These are phyloP conservation scores for Solanum appendiculatum DNA, from an alignment of 257 asterid genomes.

Conservation along the genomic window DNA sequence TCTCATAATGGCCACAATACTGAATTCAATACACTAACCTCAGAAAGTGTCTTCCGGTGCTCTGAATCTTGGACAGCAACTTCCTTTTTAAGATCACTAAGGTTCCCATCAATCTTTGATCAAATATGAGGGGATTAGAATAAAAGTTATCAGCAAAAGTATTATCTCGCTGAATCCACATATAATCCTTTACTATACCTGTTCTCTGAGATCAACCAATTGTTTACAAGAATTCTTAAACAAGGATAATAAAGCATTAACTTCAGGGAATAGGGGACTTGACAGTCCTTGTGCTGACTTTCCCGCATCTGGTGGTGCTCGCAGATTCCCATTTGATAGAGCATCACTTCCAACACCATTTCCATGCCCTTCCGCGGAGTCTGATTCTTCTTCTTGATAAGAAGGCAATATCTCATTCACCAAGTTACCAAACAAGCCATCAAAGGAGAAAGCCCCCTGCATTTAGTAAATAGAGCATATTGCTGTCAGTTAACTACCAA, in stretches of 20 bases:
- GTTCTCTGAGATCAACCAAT: conserved; percentile 79
- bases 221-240: conserved; percentile 77
- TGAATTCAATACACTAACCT: conserved; percentile 35
- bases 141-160: neutral
- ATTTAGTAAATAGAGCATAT: conserved; percentile 3
- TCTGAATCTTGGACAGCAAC: conserved; percentile 79
- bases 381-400: conserved; percentile 67
- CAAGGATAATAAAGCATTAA: conserved; percentile 74
- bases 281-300: conserved; percentile 43
- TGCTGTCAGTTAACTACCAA: conserved; percentile 8
- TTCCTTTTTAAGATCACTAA: conserved; percentile 66
- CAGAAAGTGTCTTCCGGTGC: conserved; percentile 89
- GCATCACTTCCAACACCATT: conserved; percentile 31
- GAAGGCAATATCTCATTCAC: conserved; percentile 87
- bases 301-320: conserved; percentile 55
- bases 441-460: conserved; percentile 95
- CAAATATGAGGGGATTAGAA: conserved; percentile 18
- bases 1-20: neutral
- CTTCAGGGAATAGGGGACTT: conserved; percentile 85
- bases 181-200: conserved; percentile 27
- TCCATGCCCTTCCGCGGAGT: conserved; percentile 58
- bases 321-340: conserved; percentile 61
- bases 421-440: conserved; percentile 83
- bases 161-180: neutral
- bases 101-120: conserved; percentile 79